Base-by-base conservation (phyloP, 306 rosid genomes). In the Hippophae rhamnoides region DNA sequence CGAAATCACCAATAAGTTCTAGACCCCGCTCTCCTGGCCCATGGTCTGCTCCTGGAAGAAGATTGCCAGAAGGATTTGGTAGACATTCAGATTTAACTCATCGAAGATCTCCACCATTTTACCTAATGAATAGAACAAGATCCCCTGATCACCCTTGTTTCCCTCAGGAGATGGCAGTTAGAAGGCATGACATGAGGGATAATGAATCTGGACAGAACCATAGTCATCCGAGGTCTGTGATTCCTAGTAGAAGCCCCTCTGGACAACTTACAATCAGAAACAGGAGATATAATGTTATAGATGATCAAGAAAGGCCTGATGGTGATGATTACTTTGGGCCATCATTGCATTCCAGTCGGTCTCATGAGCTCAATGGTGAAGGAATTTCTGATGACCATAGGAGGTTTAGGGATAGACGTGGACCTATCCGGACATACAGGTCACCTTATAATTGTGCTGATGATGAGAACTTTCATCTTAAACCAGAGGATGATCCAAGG, bases 1-100 rank as follows among this genome's bases (percentile, higher is more conserved):
- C 95, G 1, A 88, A 80, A 74, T 92, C 95, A 2, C 96, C 96
- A 14, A 74, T 85, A 61, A 77, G 83, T 68, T 76, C 95, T 5
- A 72, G 95, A 63, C 74, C 85, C 68, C 96, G 96, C 54, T 85
- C 98, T 47, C 95, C 96, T 25, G 81, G 80, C 45, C 80, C 54
- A 14, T 87, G 96, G 98, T 56, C 83, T 41, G 76, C 95, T 56
- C 94, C 94, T 13, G 79, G 85, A 64, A 81, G 90, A 60, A 85
- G 96, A 68, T 79, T 89, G 41, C 87, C 87, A 3, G 82, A 90
- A 41, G 82, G 82, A 31, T 90, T 85, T 81, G 89, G 82, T 31
- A 4, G 92, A 41, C 90, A 77, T 69, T 79, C 83, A 57, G 95
- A 79, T 56, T 27, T 80, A 57, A 67, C 60, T 40, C 85, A 76